Evolutionary conservation across 1,139 yeast species (phyloP).

Genomic region (Arxiozyma slooffiae): DNA sequence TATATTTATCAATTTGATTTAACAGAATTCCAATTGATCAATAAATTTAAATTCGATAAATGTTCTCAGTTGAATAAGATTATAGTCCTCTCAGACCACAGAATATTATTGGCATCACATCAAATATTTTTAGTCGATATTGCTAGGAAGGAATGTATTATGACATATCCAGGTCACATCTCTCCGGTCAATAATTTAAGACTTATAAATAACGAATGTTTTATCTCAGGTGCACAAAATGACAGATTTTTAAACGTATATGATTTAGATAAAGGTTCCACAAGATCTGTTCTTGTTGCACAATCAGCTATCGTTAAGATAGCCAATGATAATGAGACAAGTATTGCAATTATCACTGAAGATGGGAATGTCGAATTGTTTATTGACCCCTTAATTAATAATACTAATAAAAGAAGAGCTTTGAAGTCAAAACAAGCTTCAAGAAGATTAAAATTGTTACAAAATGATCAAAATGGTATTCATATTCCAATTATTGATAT

Average conservation of each 20-base stretch:
- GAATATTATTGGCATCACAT: slow-evolving; percentile 53
- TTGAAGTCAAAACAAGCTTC: slow-evolving; percentile 43
- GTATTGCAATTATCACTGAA: slow-evolving; percentile 53
- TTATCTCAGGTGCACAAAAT: slow-evolving; percentile 60
- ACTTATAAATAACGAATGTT: slow-evolving; percentile 35
- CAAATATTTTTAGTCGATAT: slow-evolving; percentile 45
- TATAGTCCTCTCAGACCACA: slow-evolving; percentile 13
- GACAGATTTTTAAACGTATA: slow-evolving; percentile 75
- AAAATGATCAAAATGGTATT: slow-evolving; percentile 25
- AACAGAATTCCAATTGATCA: slow-evolving; percentile 34
- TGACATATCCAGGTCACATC: slow-evolving; percentile 64
- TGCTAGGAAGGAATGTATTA: slow-evolving; percentile 31
- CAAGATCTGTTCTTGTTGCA: slow-evolving; percentile 51
- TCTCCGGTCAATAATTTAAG: slow-evolving; percentile 47
- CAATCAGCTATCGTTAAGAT: slow-evolving; percentile 47
- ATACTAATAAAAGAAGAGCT: slow-evolving; percentile 32
- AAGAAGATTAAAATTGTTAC: slow-evolving; percentile 34
- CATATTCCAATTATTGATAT: slow-evolving; percentile 36
- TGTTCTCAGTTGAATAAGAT: slow-evolving; percentile 21
- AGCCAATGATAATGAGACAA: slow-evolving; percentile 36
- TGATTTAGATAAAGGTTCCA: slow-evolving; percentile 32
- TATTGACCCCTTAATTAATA: slow-evolving; percentile 38
- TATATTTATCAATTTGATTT: slow-evolving; percentile 57
- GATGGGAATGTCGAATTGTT: slow-evolving; percentile 62
- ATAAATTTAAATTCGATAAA: slow-evolving; percentile 37